phyloP scores from a whole-genome alignment of 2,329 filamentous ascomycete genomes.

The Fusarium coicis region DNA sequence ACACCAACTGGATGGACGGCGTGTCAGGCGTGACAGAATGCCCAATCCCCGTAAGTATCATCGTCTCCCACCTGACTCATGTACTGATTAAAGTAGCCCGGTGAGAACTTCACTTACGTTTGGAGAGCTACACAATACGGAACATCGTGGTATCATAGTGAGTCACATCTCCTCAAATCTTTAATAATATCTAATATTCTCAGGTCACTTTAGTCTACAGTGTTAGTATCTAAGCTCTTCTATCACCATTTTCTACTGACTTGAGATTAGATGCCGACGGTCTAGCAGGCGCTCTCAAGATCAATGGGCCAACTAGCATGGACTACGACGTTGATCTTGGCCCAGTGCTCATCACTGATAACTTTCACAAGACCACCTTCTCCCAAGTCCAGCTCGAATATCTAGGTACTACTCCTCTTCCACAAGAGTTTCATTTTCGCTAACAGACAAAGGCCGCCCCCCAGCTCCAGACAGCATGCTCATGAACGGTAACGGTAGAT shows the following conservation, averaged over 20 bases:
- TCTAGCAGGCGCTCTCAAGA: neutral
- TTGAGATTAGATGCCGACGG: slow-evolving; percentile 1
- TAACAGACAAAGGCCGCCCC: neutral
- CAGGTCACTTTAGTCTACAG: slow-evolving; percentile 1
- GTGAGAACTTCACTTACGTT: neutral
- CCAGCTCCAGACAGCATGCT: slow-evolving; percentile 2
- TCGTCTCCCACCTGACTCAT: fast-evolving
- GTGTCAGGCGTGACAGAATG: neutral
- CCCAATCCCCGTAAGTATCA: neutral
- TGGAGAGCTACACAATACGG: slow-evolving; percentile 4
- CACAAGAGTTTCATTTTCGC: fast-evolving
- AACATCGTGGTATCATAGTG: slow-evolving; percentile 6
- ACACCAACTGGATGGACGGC: slow-evolving; percentile 2
- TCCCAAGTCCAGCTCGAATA: neutral
- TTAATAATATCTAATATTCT: fast-evolving
- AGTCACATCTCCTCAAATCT: neutral
- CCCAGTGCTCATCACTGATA: slow-evolving; percentile 1
- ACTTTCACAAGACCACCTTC: neutral
- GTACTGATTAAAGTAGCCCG: neutral
- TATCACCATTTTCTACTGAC: neutral
- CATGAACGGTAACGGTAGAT: neutral
- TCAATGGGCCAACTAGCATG: neutral
- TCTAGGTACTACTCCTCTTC: fast-evolving
- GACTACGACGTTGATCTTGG: neutral
- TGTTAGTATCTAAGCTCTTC: neutral